Evolutionary conservation across 2,329 filamentous ascomycete species (phyloP), one percentile per base, ranked within the genome.

Genomic region (Tympanopsis confertula): DNA sequence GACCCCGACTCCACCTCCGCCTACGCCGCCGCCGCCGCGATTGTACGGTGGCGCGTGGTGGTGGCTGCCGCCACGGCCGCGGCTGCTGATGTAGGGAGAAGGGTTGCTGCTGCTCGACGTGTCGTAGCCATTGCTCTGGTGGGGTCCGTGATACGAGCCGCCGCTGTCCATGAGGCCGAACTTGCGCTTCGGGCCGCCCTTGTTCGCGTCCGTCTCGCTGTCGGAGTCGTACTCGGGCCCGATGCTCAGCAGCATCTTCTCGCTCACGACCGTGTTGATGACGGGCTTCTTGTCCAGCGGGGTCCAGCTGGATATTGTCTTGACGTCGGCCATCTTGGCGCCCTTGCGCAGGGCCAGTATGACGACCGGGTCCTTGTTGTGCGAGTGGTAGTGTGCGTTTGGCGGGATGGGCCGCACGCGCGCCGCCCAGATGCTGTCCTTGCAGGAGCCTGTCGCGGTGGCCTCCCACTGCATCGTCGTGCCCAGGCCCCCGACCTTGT

Each of bases 351-450:
- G 68, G 1, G 86, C 88, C 26, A 98, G 69, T 1, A 96, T 85
- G 10, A 96, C 79, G 10, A 86, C 71, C 0, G 88, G 87, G 0
- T 71, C 72, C 1, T 74, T 69, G 50, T 87, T 88, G 45, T 94
- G 86, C 1, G 86, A 88, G 60, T 91, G 82, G 47, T 78, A 79
- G 35, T 68, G 70, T 28, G 79, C 74, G 1, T 70, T 73, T 13
- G 74, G 63, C 0, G 80, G 77, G 0, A 88, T 69, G 1, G 91
- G 86, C 20, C 75, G 70, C 10, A 95, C 74, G 32, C 78, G 72
- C 13, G 82, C 86, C 4, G 89, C 91, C 88, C 89, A 98, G 28
- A 96, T 71, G 47, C 74, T 82, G 54, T 87, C 80, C 42, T 94
- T 82, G 46, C 75, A 78, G 46, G 72, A 76, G 1, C 78, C 86